Evolutionary conservation across 768 basidiomycete genomes (phyloP), one percentile per base, ranked within the genome.

Genomic region (Russula foetens): DNA sequence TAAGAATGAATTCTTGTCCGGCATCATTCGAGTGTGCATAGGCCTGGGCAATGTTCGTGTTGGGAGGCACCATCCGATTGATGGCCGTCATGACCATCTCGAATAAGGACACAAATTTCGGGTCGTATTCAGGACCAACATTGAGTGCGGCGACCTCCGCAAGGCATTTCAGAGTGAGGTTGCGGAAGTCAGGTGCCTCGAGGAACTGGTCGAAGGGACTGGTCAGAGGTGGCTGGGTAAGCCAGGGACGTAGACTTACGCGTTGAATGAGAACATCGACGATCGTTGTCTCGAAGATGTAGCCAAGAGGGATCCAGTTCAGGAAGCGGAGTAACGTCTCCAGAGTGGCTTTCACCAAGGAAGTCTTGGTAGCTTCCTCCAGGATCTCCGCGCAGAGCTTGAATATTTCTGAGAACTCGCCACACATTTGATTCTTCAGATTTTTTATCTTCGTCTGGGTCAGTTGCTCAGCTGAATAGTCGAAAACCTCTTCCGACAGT

Each of bases 291-390:
- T 98, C 97, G 69, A 98, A 99, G 67, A 99, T 98, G 72, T 96
- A 99, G 23, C 96, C 97, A 52, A 99, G 77, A 51, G 97, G 97
- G 69, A 99, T 99, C 97, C 97, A 98, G 72, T 98, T 98, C 68
- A 99, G 76, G 81, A 99, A 99, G 56, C 93, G 81, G 63, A 98
- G 79, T 19, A 99, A 78, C 0, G 97, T 98, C 73, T 98, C 96
- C 64, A 99, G 76, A 2, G 96, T 98, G 17, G 88, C 90, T 73
- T 84, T 94, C 77, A 98, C 95, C 60, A 99, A 75, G 19, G 91
- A 92, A 7, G 92, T 83, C 77, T 98, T 98, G 70, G 90, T 88
- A n/a, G 96, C 95, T 72, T 96, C 94, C 70, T 94, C 93, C 39
- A 99, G 79, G 26, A 99, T 94, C 74, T 98, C 95, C 61, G 88